phyloP scores from a whole-genome alignment of 2,329 filamentous ascomycete species.

The Stemphylium lycopersici region DNA sequence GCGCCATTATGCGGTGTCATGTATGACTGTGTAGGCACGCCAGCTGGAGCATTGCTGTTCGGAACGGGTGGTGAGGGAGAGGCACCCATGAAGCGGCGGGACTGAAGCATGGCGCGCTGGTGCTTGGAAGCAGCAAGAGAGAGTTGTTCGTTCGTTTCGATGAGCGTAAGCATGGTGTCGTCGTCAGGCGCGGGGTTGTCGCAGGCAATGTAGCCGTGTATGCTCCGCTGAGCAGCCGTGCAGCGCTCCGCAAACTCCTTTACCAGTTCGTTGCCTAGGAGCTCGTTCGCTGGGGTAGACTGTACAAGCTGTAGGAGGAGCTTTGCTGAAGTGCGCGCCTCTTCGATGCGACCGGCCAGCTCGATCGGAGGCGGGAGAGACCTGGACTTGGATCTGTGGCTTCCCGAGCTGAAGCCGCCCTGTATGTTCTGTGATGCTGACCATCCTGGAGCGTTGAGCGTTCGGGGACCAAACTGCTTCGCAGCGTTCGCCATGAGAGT shows the following conservation, averaged over 20 bases:
- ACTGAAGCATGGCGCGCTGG: conserved; percentile 74
- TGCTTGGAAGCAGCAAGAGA: conserved; percentile 82
- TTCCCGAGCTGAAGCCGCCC: conserved; percentile 29
- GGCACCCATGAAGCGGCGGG: conserved; percentile 54
- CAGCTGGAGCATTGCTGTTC: conserved; percentile 16
- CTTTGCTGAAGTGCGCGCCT: conserved; percentile 88
- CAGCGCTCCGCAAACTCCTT: conserved; percentile 91
- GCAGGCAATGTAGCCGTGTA: conserved; percentile 84
- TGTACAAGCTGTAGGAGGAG: conserved; percentile 91
- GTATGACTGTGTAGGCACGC: conserved; percentile 23
- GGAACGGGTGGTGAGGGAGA: conserved; percentile 28
- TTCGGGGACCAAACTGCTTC: conserved; percentile 47
- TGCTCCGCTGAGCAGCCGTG: conserved; percentile 75
- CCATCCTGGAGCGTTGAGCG: conserved; percentile 54
- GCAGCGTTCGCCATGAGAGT: conserved; percentile 55
- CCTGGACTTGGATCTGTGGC: conserved; percentile 24
- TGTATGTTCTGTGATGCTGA: conserved; percentile 28
- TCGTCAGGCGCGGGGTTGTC: conserved; percentile 85
- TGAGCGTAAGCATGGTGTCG: conserved; percentile 89
- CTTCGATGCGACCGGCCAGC: conserved; percentile 81
- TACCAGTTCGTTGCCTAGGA: conserved; percentile 84
- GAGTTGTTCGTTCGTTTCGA: conserved; percentile 92
- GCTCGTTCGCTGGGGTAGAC: conserved; percentile 77
- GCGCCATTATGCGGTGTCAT: conserved; percentile 20
- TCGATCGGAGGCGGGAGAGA: conserved; percentile 72